These are phyloP conservation scores for Teunomyces funiuensis DNA, from an alignment of 805 yeast species.

Conservation along the genomic window DNA sequence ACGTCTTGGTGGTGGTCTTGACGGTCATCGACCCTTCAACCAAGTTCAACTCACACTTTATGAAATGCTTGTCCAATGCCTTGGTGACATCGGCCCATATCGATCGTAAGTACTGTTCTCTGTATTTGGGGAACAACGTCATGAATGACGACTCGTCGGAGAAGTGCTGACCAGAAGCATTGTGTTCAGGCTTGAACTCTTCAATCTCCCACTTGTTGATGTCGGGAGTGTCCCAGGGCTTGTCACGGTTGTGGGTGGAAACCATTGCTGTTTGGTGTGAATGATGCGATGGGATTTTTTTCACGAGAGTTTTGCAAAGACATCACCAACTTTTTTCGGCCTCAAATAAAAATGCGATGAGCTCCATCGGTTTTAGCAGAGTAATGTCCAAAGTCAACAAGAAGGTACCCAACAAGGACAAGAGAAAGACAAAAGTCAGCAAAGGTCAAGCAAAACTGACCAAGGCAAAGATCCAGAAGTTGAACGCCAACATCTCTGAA, in stretches of 20 bases:
- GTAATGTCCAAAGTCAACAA: not conserved
- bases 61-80: constrained; percentile 67
- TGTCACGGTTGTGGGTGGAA: constrained; percentile 89
- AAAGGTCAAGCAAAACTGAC: constrained; percentile 12
- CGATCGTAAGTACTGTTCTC: constrained; percentile 84
- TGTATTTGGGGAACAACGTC: constrained; percentile 93
- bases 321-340: not conserved
- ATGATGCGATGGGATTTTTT: constrained; percentile 6
- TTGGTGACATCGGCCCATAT: constrained; percentile 93
- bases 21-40: constrained; percentile 98
- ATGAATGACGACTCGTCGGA: constrained; percentile 95
- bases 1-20: constrained; percentile 91
- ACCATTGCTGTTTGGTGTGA: constrained; percentile 52
- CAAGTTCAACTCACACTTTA: constrained; percentile 82
- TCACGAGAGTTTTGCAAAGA: not conserved
- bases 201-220: constrained; percentile 90
- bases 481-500: constrained; percentile 29
- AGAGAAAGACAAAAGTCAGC: constrained; percentile 3
- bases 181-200: constrained; percentile 87
- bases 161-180: constrained; percentile 81
- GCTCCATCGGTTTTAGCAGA: not conserved
- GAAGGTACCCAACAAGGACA: constrained; percentile 3
- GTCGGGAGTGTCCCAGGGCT: constrained; percentile 97
- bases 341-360: constrained; percentile 1
- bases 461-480: constrained; percentile 23